Evolutionary conservation across 345 rosid genomes (phyloP), one percentile per base, ranked within the genome.

Genomic region (Noccaea caerulescens): DNA sequence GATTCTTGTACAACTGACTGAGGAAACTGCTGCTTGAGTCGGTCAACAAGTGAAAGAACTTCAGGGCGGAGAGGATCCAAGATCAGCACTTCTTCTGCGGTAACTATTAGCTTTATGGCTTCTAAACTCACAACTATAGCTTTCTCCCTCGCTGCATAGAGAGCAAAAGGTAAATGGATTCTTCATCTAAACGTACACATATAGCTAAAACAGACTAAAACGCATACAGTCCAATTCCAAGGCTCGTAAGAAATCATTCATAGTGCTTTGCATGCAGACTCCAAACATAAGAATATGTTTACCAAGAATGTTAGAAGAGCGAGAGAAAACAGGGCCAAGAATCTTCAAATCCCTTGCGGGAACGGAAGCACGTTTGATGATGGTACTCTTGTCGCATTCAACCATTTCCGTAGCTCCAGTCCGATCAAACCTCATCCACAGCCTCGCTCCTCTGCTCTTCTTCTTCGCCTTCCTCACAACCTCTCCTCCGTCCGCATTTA

Each of bases 301-400:
- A 75, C 79, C 79, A 6, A 91, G 89, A 72, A 93, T 93, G 75
- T 74, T 87, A 13, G 94, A 91, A 32, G 97, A 87, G 41, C 85
- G 86, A 66, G 96, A 88, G 80, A 91, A 91, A 65, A 93, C 78
- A 47, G 97, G 96, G 58, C 96, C 96, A 38, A 89, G 94, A 56
- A 93, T 86, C 72, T 96, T 83, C 84, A 93, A 82, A 85, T 88
- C 98, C 83, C 98, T 80, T 54, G 92, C 81, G 3, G 97, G 97
- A 69, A 93, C 80, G 1, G 91, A 79, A 7, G 83, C 89, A 23
- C 90, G 84, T 66, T 81, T 82, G 12, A 88, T 85, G 57, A 93
- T 90, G 8, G 86, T 70, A 50, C 82, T 85, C 81, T 90, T 93
- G 59, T 90, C 97, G 45, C 88, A 90, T 68, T 93, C 98, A 67